Percentiles rank a stretch among this genome's conserved stretches.
These are phyloP conservation scores for Trametes villosa DNA, from an alignment of 768 basidiomycete genomes.

Conservation along the genomic window DNA sequence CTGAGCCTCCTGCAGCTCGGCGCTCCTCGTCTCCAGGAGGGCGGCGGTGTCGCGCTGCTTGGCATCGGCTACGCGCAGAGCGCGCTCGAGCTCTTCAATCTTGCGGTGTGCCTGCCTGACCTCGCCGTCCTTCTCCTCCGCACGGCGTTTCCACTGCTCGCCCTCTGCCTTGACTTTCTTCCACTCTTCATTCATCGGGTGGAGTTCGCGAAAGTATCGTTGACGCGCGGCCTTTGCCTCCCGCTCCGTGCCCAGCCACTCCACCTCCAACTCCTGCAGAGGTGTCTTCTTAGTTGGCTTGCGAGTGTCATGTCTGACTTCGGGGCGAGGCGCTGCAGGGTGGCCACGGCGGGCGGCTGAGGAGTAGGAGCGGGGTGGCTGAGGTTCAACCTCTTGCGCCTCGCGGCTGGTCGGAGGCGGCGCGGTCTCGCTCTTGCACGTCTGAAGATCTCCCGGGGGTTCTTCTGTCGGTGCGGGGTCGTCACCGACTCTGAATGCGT, in stretches of 20 bases:
- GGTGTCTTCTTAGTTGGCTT: too few relatives aligned
- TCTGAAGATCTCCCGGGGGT: too few relatives aligned
- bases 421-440: too few relatives aligned
- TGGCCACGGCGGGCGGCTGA: too few relatives aligned
- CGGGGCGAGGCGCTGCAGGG: too few relatives aligned
- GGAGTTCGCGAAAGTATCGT: background rate
- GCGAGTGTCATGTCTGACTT: too few relatives aligned
- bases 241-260: background rate
- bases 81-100: slow-evolving; percentile 19
- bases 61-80: slow-evolving; percentile 22
- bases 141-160: background rate
- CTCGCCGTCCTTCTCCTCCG: background rate
- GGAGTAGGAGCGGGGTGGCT: too few relatives aligned
- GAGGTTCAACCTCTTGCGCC: too few relatives aligned
- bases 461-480: too few relatives aligned
- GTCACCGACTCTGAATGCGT: too few relatives aligned
- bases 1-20: slow-evolving; percentile 50
- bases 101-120: background rate
- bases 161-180: background rate
- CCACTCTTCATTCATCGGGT: background rate
- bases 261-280: too few relatives aligned
- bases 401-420: too few relatives aligned
- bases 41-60: slow-evolving; percentile 24
- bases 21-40: slow-evolving; percentile 42
- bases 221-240: background rate